Percentiles rank a stretch among this genome's conserved stretches.
These are phyloP conservation scores for Mortierella sp. DNA, from an alignment of 371 early-diverging fungal species.

Conservation along the genomic window DNA sequence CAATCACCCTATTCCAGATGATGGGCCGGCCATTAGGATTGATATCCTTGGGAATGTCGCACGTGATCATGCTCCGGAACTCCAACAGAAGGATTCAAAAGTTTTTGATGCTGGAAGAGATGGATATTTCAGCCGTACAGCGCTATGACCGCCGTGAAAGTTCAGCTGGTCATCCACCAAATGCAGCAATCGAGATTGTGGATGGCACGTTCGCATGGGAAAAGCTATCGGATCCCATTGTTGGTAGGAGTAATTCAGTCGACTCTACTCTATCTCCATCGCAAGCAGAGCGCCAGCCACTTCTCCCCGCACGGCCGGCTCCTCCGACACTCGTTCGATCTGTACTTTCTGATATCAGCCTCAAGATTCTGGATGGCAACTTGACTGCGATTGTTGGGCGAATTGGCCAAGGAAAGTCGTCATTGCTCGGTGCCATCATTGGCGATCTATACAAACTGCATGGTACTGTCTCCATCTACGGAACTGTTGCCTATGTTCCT, in stretches of 20 bases:
- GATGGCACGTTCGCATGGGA: no score
- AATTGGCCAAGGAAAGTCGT: slow-evolving; percentile 56
- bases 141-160: no score
- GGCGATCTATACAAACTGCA: slow-evolving; percentile 50
- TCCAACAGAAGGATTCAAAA: slow-evolving; percentile 36
- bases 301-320: no score
- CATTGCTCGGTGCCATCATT: slow-evolving; percentile 43
- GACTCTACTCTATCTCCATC: no score
- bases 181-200: no score
- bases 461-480: slow-evolving; percentile 41
- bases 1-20: slow-evolving; percentile 25
- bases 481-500: slow-evolving; percentile 61
- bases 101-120: slow-evolving; percentile 43
- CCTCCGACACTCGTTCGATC: no score
- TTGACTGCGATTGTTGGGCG: slow-evolving; percentile 44
- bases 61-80: slow-evolving; percentile 16
- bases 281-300: no score
- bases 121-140: slow-evolving; percentile 55
- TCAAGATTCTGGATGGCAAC: slow-evolving; percentile 57
- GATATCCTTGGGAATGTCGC: slow-evolving; percentile 11
- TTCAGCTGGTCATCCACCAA: no score
- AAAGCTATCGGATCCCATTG: no score
- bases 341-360: slow-evolving; percentile 70
- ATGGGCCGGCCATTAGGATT: slow-evolving; percentile 19
- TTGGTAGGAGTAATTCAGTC: no score